These are phyloP conservation scores for Globisporangium barbulae DNA, from an alignment of 352 stramenopile species.

Conservation along the genomic window DNA sequence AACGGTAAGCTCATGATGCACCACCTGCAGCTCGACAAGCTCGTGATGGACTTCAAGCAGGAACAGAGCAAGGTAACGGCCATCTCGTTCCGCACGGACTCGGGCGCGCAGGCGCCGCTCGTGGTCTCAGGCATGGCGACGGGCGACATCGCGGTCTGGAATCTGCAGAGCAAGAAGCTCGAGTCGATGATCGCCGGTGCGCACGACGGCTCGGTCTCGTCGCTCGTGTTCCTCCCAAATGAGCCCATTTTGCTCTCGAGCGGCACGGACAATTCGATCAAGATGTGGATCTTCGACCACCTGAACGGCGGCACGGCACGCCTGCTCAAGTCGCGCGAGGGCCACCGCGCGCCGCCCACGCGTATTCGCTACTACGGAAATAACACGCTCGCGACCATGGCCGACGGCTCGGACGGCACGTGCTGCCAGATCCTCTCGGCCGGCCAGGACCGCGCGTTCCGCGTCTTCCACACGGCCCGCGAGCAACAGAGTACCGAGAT, in stretches of 20 bases:
- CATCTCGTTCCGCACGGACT: conserved; percentile 89
- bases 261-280: conserved; percentile 89
- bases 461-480: conserved; percentile 89
- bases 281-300: conserved; percentile 94
- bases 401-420: conserved; percentile 80
- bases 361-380: conserved; percentile 91
- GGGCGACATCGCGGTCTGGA: conserved; percentile 90
- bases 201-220: conserved; percentile 75
- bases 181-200: conserved; percentile 74
- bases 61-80: conserved; percentile 79
- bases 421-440: conserved; percentile 89
- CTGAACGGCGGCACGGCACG: conserved; percentile 73
- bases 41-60: conserved; percentile 78
- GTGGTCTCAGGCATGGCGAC: conserved; percentile 65
- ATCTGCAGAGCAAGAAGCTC: conserved; percentile 86
- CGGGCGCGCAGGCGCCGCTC: conserved; percentile 48
- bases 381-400: conserved; percentile 83
- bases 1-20: conserved; percentile 83
- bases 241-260: conserved; percentile 88
- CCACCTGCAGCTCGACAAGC: conserved; percentile 83
- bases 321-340: conserved; percentile 87
- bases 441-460: conserved; percentile 87
- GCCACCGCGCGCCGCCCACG: conserved; percentile 81
- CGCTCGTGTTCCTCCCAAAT: conserved; percentile 80
- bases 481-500: conserved; percentile 90